Evolutionary conservation across 2,329 filamentous ascomycete species (phyloP), one percentile per base, ranked within the genome.

Genomic region (Fonsecaea monophora): DNA sequence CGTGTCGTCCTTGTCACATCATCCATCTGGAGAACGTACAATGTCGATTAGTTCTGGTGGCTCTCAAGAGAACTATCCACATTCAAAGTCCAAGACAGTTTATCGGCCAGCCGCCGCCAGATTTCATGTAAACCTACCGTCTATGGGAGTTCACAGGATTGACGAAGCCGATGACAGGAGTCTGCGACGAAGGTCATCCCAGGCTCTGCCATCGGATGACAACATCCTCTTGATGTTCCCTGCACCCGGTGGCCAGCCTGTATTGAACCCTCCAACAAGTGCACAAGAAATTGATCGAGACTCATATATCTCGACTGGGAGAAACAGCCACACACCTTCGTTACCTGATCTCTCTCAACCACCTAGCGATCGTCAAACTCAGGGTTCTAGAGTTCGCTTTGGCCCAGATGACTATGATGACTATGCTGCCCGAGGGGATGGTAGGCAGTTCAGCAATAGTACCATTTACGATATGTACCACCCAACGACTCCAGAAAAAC

Each of bases 151-250:
- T 21, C 58, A 62, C 34, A 45, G 42, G 38, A 54, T 62, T n/a
- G 61, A 65, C 21, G 68, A 70, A 38, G 25, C 50, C 8, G 69
- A 72, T 30, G 42, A 55, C 40, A 32, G 59, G 30, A 70, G 68
- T 48, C 42, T 71, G 50, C 64, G 69, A 15, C 61, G 71, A 34
- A 65, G 65, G 37, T 71, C 69, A n/a, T 71, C 71, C 15, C 68
- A 70, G 40, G 60, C 66, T 30, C 66, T 72, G 12, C 40, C 71
- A 15, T 42, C 60, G 15, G 68, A 70, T n/a, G 71, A 71, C 64
- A 70, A 71, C 40, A 68, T 71, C 18, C 38, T 68, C 15, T 40
- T 70, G n/a, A 59, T 72, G 21, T 71, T 69, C 34, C 62, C 69
- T 56, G 45, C 58, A 40, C 66, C 63, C 34, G 67, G 62, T 7